A percentile compares a stretch with the other conserved stretches of the same genome.
Evolutionary conservation across 805 yeast species (phyloP).

Genomic region (Komagataella populi): DNA sequence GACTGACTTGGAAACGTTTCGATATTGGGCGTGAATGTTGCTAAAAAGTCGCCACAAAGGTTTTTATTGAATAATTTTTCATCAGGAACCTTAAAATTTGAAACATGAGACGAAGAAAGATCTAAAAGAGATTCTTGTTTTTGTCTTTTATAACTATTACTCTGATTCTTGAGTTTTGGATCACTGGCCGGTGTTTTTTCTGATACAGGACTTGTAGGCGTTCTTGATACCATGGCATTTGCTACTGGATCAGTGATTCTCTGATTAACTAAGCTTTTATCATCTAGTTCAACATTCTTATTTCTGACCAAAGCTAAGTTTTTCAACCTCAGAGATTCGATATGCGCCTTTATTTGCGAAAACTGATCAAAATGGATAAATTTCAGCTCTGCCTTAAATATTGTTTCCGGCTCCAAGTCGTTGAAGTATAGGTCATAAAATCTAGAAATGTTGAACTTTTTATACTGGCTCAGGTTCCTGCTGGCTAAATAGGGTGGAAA

Average conservation of each 20-base stretch:
- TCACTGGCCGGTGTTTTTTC: not conserved
- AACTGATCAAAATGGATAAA: not conserved
- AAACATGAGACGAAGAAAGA: not conserved
- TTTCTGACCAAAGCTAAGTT: not conserved
- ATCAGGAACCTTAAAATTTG: not conserved
- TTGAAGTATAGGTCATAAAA: constrained; percentile 7
- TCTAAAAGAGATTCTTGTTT: not conserved
- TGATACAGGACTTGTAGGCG: not conserved
- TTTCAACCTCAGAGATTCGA: not conserved
- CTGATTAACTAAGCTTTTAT: not conserved
- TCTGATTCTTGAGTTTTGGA: not conserved
- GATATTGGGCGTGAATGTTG: constrained; percentile 10
- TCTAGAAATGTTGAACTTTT: constrained; percentile 13
- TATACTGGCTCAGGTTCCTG: not conserved
- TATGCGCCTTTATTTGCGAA: not conserved
- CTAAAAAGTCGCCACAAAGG: constrained; percentile 7
- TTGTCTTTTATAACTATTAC: not conserved
- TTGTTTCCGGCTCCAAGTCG: not conserved
- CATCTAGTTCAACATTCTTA: not conserved
- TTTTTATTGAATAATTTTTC: constrained; percentile 9
- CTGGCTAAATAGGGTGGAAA: not conserved
- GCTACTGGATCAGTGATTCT: not conserved
- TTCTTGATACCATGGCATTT: not conserved
- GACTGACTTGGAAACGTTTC: constrained; percentile 4
- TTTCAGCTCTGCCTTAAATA: not conserved